Percentiles rank a stretch among this genome's conserved stretches.
These are phyloP conservation scores for Fraxinus albicans DNA, from an alignment of 305 asterid genomes.

Conservation along the genomic window DNA sequence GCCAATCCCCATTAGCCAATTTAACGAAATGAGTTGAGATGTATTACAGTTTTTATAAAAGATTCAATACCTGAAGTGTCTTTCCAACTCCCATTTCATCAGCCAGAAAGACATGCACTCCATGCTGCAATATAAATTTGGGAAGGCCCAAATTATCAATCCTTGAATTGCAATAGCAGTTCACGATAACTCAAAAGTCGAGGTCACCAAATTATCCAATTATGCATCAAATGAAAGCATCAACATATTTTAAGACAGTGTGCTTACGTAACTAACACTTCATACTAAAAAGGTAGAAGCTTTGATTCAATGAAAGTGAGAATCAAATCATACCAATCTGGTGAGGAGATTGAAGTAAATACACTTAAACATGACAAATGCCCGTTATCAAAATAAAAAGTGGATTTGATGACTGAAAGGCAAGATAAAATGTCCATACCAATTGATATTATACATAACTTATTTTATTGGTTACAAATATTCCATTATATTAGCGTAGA, in stretches of 20 bases:
- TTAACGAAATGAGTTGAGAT: constrained; percentile 5
- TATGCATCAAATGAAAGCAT: constrained; percentile 17
- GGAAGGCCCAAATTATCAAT: constrained; percentile 20
- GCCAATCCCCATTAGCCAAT: neutral
- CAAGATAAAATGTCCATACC: neutral
- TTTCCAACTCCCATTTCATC: constrained; percentile 99
- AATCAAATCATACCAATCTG: constrained; percentile 66
- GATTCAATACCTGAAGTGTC: constrained; percentile 71
- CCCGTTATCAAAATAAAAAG: constrained; percentile 14
- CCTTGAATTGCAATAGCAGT: constrained; percentile 17
- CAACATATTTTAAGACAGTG: constrained; percentile 6
- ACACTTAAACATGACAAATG: constrained; percentile 19
- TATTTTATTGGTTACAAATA: neutral
- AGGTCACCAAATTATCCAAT: constrained; percentile 11
- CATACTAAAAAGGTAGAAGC: constrained; percentile 91
- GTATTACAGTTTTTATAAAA: constrained; percentile 10
- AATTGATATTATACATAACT: neutral
- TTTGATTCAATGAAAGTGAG: constrained; percentile 62
- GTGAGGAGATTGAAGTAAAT: constrained; percentile 20
- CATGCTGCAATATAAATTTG: constrained; percentile 89
- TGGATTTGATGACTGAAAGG: neutral
- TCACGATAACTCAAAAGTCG: neutral
- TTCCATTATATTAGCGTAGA: neutral
- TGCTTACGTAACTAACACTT: constrained; percentile 67
- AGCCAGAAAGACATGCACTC: constrained; percentile 77